Base-by-base conservation (phyloP, 768 basidiomycete genomes). In the Strobilomyces confusus region DNA sequence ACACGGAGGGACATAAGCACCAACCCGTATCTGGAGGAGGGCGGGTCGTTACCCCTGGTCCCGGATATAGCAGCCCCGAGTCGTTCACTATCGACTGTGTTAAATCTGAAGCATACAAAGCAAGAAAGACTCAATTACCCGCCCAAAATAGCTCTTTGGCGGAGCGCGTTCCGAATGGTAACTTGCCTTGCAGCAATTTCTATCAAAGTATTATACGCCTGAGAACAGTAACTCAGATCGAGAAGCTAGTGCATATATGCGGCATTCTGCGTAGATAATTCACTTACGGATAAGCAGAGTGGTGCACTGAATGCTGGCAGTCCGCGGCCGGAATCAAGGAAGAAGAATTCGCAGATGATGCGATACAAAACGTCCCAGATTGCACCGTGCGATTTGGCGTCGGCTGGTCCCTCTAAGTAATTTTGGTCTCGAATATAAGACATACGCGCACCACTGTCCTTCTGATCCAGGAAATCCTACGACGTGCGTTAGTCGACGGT, bases 161-260 rank as follows among this genome's bases (percentile, higher is more conserved):
- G 77, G 20, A 87, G 68, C 44, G 70, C 74, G 19, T 68, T 63
- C 44, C 76, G 75, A 63, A 81, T 79, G n/a, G 51, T 62, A 17
- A 63, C 55, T 46, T 80, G 72, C 12, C 67, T 63, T 1, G 68
- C 67, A 11, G 77, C 74, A 9, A 73, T 73, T 49, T 83, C 83
- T 13, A 72, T 75, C 11, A 87, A 69, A 3, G 81, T 63, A 54
- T 73, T 75, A 66, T 79, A 84, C 12, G 78, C 76, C 84, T 86
- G 49, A 23, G 44, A 48, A 55, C 17, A 49, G n/a, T 52, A 54
- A 23, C 54, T 65, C 60, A 47, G 55, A 53, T 54, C 48, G 40
- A 36, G 23, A 44, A 54, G 15, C 12, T 17, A 43, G 43, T 58
- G 68, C 68, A 72, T 75, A 67, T 59, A 70, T 63, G 50, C 62